These are phyloP conservation scores for Ambrosiella xylebori DNA, from an alignment of 2,329 filamentous ascomycete species.

Conservation along the genomic window DNA sequence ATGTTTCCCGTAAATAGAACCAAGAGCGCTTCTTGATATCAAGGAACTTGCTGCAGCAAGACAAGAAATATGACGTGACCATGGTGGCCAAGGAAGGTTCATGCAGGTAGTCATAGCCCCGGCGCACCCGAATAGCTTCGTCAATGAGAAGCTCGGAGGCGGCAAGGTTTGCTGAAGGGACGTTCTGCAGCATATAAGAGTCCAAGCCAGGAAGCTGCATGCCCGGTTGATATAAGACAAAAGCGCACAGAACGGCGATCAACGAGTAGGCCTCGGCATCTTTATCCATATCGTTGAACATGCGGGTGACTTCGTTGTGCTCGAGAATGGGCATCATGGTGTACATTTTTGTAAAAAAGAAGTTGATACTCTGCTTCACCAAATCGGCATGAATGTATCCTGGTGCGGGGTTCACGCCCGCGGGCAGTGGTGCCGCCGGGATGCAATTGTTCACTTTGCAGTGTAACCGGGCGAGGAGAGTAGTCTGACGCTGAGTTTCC, in stretches of 20 bases:
- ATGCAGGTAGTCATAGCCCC: conserved; percentile 43
- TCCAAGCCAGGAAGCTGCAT: conserved; percentile 43
- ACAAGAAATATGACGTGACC: conserved; percentile 65
- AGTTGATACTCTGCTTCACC: conserved; percentile 48
- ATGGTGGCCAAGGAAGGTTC: conserved; percentile 38
- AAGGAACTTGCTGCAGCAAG: conserved; percentile 38
- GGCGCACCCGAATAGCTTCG: conserved; percentile 47
- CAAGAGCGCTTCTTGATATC: conserved; percentile 43
- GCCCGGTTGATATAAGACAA: conserved; percentile 52
- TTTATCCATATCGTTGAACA: conserved; percentile 42
- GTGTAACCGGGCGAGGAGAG: conserved; percentile 43
- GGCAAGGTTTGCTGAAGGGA: conserved; percentile 42
- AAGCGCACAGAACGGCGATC: conserved; percentile 45
- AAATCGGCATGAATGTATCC: conserved; percentile 44
- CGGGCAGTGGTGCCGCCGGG: conserved; percentile 19
- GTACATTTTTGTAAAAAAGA: conserved; percentile 53
- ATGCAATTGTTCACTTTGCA: conserved; percentile 35
- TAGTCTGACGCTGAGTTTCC: conserved; percentile 49
- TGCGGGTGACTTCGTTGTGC: conserved; percentile 38
- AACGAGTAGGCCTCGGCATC: conserved; percentile 47
- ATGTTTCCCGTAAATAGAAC: conserved; percentile 63
- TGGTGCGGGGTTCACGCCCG: conserved; percentile 31
- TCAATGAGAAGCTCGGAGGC: conserved; percentile 50
- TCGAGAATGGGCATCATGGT: conserved; percentile 45
- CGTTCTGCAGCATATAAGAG: conserved; percentile 36